These are phyloP conservation scores for Ceratobasidium sp. DNA, from an alignment of 1,284 basidiomycete species.

Conservation along the genomic window DNA sequence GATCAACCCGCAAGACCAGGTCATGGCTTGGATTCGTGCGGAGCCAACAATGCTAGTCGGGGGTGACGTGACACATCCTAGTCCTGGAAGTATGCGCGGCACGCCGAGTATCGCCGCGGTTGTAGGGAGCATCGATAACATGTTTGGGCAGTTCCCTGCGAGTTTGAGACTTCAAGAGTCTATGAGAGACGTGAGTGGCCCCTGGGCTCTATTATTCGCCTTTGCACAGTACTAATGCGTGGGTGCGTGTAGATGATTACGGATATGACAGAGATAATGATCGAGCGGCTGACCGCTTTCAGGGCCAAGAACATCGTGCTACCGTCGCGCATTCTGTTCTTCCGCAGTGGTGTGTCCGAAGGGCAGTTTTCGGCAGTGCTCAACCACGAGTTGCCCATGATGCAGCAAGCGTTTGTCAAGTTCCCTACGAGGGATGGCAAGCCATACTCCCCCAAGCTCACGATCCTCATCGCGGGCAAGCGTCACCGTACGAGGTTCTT, in stretches of 20 bases:
- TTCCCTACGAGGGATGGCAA: too few species aligned
- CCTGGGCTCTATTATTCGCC: background rate
- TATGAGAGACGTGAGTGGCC: constrained; percentile 76
- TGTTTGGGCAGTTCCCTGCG: constrained; percentile 77
- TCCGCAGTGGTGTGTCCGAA: constrained; percentile 76
- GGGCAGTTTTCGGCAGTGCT: constrained; percentile 58
- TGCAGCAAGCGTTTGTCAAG: too few species aligned
- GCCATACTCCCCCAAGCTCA: constrained; percentile 49
- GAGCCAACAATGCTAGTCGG: constrained; percentile 81
- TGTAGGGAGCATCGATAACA: constrained; percentile 73
- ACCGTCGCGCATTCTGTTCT: constrained; percentile 46
- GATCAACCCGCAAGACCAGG: constrained; percentile 62
- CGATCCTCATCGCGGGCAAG: constrained; percentile 46
- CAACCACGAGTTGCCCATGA: constrained; percentile 45
- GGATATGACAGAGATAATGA: constrained; percentile 75
- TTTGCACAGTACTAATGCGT: background rate
- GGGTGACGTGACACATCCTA: constrained; percentile 86
- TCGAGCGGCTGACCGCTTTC: constrained; percentile 68
- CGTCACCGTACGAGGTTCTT: constrained; percentile 83
- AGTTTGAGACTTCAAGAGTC: constrained; percentile 78
- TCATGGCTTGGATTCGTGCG: constrained; percentile 68
- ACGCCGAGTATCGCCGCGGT: constrained; percentile 85
- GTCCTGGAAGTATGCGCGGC: constrained; percentile 53
- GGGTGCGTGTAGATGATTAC: constrained; percentile 72
- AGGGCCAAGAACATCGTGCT: constrained; percentile 58